These are phyloP conservation scores for Malassezia sympodialis DNA, from an alignment of 1,284 basidiomycete species.

Conservation along the genomic window DNA sequence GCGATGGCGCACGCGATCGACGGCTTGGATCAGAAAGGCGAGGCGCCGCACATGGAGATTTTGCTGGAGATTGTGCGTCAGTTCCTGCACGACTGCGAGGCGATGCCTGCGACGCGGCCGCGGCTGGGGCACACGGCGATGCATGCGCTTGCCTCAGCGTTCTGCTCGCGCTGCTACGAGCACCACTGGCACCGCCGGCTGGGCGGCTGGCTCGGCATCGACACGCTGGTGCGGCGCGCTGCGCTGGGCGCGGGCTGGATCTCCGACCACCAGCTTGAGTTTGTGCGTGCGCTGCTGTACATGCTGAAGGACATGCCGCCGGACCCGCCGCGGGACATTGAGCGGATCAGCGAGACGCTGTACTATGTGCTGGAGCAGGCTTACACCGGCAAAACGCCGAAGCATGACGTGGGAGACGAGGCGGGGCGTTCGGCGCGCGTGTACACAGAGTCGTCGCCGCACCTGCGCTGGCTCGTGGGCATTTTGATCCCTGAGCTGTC, in stretches of 20 bases:
- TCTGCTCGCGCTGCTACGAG: conserved; percentile 47
- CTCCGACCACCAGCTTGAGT: conserved; percentile 76
- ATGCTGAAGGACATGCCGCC: conserved; percentile 90
- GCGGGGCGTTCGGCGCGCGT: conserved; percentile 14
- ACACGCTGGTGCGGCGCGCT: conserved; percentile 38
- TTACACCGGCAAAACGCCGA: conserved; percentile 22
- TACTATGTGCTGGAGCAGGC: conserved; percentile 60
- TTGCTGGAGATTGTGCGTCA: conserved; percentile 33
- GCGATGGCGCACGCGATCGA: conserved; percentile 35
- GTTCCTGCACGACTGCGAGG: conserved; percentile 29
- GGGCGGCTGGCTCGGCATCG: conserved; percentile 46
- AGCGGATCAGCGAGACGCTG: conserved; percentile 69
- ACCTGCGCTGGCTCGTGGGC: conserved; percentile 58
- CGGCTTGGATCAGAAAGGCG: conserved; percentile 50
- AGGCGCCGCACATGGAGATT: conserved; percentile 28
- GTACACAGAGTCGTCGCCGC: conserved; percentile 23
- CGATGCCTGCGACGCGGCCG: conserved; percentile 28
- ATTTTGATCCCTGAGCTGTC: conserved; percentile 84
- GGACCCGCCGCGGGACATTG: conserved; percentile 73
- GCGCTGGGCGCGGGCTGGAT: conserved; percentile 64
- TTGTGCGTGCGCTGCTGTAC: conserved; percentile 80
- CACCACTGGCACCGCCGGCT: conserved; percentile 46
- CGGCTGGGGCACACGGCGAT: conserved; percentile 38
- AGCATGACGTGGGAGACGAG: conserved; percentile 19
- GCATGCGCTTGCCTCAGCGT: conserved; percentile 40